Percentiles rank a stretch among this genome's conserved stretches.
These are phyloP conservation scores for Fraxinus quadrangulata DNA, from an alignment of 257 asterid genomes.

Conservation along the genomic window DNA sequence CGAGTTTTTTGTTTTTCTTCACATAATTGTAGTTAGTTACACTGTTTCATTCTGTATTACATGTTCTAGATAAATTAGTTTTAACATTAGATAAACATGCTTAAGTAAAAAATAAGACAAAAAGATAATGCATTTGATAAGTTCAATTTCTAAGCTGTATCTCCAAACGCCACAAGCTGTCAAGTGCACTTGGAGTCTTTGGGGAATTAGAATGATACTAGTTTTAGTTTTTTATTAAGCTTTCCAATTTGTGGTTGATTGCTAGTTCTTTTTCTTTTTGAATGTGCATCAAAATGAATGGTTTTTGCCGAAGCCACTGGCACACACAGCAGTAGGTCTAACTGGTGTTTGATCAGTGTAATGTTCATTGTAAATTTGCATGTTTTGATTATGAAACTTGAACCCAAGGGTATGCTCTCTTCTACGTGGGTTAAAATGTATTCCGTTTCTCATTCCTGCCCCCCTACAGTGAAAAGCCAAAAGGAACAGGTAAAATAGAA, in stretches of 20 bases:
- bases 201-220: no score
- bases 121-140: neutral
- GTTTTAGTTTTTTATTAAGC: neutral
- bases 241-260: no score
- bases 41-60: neutral
- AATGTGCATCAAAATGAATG: no score
- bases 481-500: neutral
- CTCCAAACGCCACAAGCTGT: no score
- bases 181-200: no score
- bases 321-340: no score
- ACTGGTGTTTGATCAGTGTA: no score
- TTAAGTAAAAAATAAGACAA: neutral
- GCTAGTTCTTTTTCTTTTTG: no score
- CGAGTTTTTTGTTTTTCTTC: constrained; percentile 23
- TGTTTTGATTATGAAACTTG: constrained; percentile 6
- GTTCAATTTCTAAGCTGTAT: neutral
- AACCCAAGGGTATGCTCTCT: neutral
- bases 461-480: neutral
- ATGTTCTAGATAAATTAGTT: neutral
- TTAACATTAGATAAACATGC: no score
- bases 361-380: neutral
- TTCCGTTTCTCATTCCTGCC: neutral
- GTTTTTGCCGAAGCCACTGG: no score
- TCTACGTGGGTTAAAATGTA: no score
- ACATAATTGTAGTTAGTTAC: neutral